These are phyloP conservation scores for Trypanosoma grayi DNA, from an alignment of 208 protist genomes.

Conservation along the genomic window DNA sequence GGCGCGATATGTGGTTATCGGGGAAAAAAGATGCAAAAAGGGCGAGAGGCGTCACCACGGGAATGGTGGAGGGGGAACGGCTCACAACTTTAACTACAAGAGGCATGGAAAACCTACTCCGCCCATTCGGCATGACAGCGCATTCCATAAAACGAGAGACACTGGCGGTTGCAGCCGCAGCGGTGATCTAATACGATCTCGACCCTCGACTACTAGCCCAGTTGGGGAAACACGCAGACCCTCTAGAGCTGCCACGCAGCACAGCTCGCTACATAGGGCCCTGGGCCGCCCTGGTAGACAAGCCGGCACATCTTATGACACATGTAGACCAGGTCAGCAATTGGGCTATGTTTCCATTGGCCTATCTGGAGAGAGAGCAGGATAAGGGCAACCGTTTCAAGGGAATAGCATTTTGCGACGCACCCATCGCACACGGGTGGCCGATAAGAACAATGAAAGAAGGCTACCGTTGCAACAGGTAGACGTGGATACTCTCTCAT, in stretches of 20 bases:
- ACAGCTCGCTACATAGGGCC: not conserved
- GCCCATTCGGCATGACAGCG: slow-evolving; percentile 6
- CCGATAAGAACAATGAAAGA: not conserved
- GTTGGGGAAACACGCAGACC: not conserved
- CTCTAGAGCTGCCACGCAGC: not conserved
- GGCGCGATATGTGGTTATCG: not conserved
- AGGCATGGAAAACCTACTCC: slow-evolving; percentile 7
- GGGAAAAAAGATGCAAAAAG: not conserved
- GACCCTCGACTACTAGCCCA: not conserved
- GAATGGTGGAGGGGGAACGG: slow-evolving; percentile 1
- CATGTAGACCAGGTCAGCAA: not conserved
- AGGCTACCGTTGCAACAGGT: slow-evolving; percentile 1
- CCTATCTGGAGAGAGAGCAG: not conserved
- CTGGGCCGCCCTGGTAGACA: not conserved
- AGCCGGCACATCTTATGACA: not conserved
- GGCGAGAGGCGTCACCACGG: not conserved
- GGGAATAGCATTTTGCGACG: not conserved
- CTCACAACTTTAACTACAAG: not conserved
- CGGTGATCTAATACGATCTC: not conserved
- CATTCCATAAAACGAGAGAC: slow-evolving; percentile 15
- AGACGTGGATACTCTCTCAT: not conserved
- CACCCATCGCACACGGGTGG: not conserved
- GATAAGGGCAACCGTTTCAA: not conserved
- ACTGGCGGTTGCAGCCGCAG: not conserved
- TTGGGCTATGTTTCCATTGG: not conserved